Evolutionary conservation across 1,284 basidiomycete species (phyloP).

Genomic region (Cronartium quercuum): DNA sequence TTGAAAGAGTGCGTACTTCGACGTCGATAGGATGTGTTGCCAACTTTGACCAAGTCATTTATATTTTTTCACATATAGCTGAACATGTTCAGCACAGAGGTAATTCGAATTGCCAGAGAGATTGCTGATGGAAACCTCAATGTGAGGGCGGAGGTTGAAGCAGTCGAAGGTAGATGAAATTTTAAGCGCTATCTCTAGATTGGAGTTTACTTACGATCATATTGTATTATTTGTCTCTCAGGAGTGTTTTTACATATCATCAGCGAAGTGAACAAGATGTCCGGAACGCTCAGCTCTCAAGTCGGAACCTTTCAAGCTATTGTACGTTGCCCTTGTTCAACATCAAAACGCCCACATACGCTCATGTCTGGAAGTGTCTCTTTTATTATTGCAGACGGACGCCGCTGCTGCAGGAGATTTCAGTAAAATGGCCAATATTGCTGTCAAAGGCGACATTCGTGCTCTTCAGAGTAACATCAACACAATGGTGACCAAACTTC

Average conservation of each 20-base stretch:
- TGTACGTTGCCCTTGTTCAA: not conserved
- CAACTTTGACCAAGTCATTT: not conserved
- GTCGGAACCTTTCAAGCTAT: slow-evolving; percentile 39
- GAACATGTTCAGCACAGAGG: slow-evolving; percentile 39
- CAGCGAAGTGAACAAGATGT: slow-evolving; percentile 38
- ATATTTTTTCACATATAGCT: slow-evolving; percentile 5
- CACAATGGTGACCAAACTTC: slow-evolving; percentile 38
- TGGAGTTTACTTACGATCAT: not conserved
- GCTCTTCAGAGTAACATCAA: slow-evolving; percentile 38
- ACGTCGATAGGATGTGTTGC: not conserved
- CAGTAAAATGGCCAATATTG: slow-evolving; percentile 37
- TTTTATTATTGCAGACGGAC: slow-evolving; percentile 19
- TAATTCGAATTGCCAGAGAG: slow-evolving; percentile 35
- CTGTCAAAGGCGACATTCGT: slow-evolving; percentile 31
- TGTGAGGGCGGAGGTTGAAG: slow-evolving; percentile 38
- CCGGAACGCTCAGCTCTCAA: slow-evolving; percentile 36
- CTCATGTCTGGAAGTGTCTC: not conserved
- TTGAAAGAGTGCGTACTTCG: slow-evolving; percentile 19
- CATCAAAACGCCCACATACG: not conserved
- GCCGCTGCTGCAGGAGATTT: slow-evolving; percentile 37
- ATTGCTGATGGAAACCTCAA: slow-evolving; percentile 38
- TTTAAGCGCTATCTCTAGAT: not conserved
- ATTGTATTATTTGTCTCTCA: not conserved
- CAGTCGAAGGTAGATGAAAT: slow-evolving; percentile 28
- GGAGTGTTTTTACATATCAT: slow-evolving; percentile 38